Conservation (phyloP, 768 basidiomycete genomes). For the Sporobolomyces phaffii region DNA sequence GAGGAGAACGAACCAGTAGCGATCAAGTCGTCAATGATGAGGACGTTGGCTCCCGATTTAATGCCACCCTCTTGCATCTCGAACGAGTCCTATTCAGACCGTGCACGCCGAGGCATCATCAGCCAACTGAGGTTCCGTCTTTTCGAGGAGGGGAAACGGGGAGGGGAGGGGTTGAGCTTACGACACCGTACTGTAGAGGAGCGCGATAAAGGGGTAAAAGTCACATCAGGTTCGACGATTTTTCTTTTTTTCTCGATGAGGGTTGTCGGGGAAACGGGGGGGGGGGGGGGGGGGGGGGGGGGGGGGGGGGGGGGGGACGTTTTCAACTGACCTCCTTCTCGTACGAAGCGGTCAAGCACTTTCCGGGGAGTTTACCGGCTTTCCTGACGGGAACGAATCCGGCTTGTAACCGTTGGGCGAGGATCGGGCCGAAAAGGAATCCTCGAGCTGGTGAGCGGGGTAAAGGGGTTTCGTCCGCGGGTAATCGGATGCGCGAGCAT, state of each 20-base stretch:
- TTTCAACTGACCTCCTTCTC: slow-evolving; percentile 68
- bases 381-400: slow-evolving; percentile 96
- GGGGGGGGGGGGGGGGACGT: too few species aligned
- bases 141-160: too few species aligned
- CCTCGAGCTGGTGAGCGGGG: slow-evolving; percentile 65
- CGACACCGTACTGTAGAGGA: slow-evolving; percentile 9
- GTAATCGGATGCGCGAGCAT: too few species aligned
- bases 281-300: too few species aligned
- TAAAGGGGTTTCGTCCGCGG: too few species aligned
- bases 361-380: slow-evolving; percentile 86
- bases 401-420: slow-evolving; percentile 82
- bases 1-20: slow-evolving; percentile 66
- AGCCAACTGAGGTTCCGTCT: too few species aligned
- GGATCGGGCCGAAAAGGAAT: slow-evolving; percentile 86
- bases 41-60: slow-evolving; percentile 68
- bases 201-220: too few species aligned
- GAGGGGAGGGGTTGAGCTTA: too few species aligned
- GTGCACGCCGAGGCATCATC: too few species aligned
- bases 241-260: too few species aligned
- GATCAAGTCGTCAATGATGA: slow-evolving; percentile 90
- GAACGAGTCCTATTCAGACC: slow-evolving; percentile 61
- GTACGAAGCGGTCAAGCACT: slow-evolving; percentile 66
- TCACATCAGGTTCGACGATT: too few species aligned
- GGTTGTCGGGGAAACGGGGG: too few species aligned
- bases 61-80: slow-evolving; percentile 90